Conservation (phyloP, 768 basidiomycete genomes). For the Dioszegia aurantiaca region DNA sequence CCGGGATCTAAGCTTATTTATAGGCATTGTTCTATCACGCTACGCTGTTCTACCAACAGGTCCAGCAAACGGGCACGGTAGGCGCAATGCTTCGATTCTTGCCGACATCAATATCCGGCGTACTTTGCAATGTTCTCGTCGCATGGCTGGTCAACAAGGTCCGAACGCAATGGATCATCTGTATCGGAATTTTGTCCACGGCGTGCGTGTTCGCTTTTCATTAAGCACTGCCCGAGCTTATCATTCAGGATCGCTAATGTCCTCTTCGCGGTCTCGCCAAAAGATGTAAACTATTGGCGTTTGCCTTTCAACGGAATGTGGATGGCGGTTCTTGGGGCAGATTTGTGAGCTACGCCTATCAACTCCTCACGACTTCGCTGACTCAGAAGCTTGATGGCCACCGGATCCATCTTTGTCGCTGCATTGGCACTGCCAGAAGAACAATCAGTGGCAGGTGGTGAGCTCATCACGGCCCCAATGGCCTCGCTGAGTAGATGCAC, state of each 20-base stretch:
- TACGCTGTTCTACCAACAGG: constrained; percentile 36
- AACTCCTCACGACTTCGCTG: background rate
- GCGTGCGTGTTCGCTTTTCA: constrained; percentile 33
- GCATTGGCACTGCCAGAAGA: constrained; percentile 38
- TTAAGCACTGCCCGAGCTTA: background rate
- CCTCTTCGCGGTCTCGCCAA: constrained; percentile 29
- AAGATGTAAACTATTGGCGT: constrained; percentile 33
- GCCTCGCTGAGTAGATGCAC: too few relatives aligned
- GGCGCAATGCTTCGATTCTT: constrained; percentile 36
- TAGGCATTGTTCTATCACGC: constrained; percentile 34
- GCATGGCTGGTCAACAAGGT: constrained; percentile 42
- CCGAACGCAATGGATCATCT: constrained; percentile 45
- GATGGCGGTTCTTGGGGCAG: constrained; percentile 39
- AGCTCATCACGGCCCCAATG: background rate
- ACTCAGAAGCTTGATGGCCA: constrained; percentile 40
- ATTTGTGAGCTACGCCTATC: constrained; percentile 28
- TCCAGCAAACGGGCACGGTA: constrained; percentile 20
- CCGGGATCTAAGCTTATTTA: constrained; percentile 7
- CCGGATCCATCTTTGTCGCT: constrained; percentile 42
- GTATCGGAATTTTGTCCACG: constrained; percentile 43
- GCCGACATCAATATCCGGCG: constrained; percentile 36
- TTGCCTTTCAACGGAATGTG: constrained; percentile 36
- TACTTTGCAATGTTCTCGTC: constrained; percentile 47
- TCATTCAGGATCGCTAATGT: constrained; percentile 30
- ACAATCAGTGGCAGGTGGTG: constrained; percentile 37